phyloP scores from a whole-genome alignment of 2,329 filamentous ascomycete genomes.

The Stenocarpella maydis region DNA sequence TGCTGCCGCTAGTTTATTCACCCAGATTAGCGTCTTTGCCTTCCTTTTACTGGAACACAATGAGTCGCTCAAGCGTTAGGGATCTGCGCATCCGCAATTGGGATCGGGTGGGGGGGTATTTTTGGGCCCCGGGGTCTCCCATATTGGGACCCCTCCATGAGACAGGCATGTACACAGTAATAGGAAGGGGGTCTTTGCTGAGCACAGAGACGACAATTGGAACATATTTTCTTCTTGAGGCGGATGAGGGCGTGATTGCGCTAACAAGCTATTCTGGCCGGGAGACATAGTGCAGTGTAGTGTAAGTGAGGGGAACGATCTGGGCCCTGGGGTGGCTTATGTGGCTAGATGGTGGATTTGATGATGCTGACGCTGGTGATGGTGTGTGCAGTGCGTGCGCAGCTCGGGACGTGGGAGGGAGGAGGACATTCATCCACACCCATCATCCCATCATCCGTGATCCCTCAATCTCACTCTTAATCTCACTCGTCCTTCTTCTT shows the following conservation, averaged over 20 bases:
- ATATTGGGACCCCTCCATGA: background rate
- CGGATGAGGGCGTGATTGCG: background rate
- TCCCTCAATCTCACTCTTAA: background rate
- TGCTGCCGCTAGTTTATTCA: constrained; percentile 9
- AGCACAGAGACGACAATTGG: background rate
- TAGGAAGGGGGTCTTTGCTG: background rate
- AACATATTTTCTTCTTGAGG: background rate
- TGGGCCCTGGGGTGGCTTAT: constrained; percentile 13
- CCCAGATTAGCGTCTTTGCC: constrained; percentile 18
- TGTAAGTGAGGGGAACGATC: background rate
- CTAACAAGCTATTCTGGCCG: background rate
- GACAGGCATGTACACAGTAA: background rate
- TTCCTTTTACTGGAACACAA: constrained; percentile 23
- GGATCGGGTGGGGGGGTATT: background rate
- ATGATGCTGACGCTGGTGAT: constrained; percentile 11
- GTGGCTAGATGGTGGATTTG: background rate
- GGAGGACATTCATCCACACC: background rate
- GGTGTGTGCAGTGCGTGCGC: constrained; percentile 10
- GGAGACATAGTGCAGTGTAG: background rate
- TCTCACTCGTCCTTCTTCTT: background rate
- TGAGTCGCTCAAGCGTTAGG: constrained; percentile 6
- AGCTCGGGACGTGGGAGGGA: constrained; percentile 17
- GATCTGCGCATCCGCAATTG: constrained; percentile 5
- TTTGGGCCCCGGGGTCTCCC: background rate
- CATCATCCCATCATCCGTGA: background rate